Evolutionary conservation across 192 early-diverging fungal species (phyloP).

Genomic region (Cetraspora pellucida): DNA sequence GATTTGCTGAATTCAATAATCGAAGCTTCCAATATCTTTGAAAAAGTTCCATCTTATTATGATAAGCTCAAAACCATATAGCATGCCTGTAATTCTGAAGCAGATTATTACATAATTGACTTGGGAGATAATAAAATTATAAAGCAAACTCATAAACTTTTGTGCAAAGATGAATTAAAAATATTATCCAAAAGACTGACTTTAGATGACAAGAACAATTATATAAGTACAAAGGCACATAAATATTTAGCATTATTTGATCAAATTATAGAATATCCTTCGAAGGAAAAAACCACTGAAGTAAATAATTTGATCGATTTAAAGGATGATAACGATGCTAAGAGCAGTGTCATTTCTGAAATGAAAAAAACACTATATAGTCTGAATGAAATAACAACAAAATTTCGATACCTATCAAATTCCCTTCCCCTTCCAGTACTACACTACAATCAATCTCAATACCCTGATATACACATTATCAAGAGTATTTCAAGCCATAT

Average conservation of each 20-base stretch:
- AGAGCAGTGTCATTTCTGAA: neutral
- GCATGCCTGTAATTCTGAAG: neutral
- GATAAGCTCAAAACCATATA: neutral
- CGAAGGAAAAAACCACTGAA: neutral
- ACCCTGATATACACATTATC: neutral
- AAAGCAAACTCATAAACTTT: conserved; percentile 2
- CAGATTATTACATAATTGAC: conserved; percentile 5
- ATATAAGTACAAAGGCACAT: conserved; percentile 6
- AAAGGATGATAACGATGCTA: neutral
- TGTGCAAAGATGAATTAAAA: conserved; percentile 2
- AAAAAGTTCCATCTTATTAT: neutral
- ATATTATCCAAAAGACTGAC: neutral
- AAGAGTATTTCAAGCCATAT: neutral
- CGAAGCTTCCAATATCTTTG: neutral
- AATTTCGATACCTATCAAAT: conserved; percentile 19
- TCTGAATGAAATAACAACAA: conserved; percentile 11
- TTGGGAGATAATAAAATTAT: neutral
- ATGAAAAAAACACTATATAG: conserved; percentile 2
- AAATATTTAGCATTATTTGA: conserved; percentile 9
- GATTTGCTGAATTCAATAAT: neutral
- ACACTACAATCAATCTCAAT: neutral
- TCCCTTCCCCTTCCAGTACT: conserved; percentile 1
- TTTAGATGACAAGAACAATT: neutral
- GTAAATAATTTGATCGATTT: neutral
- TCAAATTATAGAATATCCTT: conserved; percentile 8